Evolutionary conservation across 257 asterid genomes (phyloP).

Genomic region (Scutellaria baicalensis): DNA sequence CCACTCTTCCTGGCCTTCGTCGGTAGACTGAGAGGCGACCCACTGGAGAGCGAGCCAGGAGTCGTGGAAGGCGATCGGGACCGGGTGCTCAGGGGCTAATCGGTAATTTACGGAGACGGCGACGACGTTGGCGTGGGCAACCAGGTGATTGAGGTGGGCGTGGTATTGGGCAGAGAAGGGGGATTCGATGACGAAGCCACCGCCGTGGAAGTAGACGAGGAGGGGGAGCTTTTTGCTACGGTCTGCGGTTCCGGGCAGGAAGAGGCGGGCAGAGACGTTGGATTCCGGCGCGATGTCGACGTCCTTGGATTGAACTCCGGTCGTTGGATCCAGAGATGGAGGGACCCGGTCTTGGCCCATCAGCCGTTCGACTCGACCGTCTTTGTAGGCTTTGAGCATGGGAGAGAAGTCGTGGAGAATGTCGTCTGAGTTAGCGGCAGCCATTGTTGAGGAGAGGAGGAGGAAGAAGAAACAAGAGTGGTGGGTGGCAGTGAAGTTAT

Average conservation of each 20-base stretch:
- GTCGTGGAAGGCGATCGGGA: constrained; percentile 28
- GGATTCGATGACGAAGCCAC: constrained; percentile 34
- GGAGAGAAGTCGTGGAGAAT: constrained; percentile 27
- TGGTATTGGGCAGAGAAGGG: constrained; percentile 33
- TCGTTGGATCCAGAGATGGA: constrained; percentile 25
- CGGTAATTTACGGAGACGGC: constrained; percentile 26
- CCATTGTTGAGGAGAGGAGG: constrained; percentile 18
- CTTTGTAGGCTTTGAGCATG: constrained; percentile 16
- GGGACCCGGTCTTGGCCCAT: not conserved
- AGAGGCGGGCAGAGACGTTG: constrained; percentile 33
- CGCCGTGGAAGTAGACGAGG: constrained; percentile 52
- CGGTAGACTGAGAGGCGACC: constrained; percentile 15
- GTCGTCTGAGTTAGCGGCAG: constrained; percentile 18
- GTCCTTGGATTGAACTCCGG: constrained; percentile 42
- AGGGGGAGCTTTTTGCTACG: constrained; percentile 35
- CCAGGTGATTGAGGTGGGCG: constrained; percentile 24
- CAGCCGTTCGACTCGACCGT: constrained; percentile 34
- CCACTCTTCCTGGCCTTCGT: constrained; percentile 32
- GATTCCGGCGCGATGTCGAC: constrained; percentile 24
- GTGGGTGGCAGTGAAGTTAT: not conserved
- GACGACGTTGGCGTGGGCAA: constrained; percentile 29
- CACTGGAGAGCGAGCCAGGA: constrained; percentile 31
- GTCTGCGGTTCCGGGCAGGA: constrained; percentile 18
- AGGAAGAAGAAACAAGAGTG: not conserved
- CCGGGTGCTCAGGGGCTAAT: constrained; percentile 32